Conservation (phyloP, 768 basidiomycete species). For the Panellus pusillus region DNA sequence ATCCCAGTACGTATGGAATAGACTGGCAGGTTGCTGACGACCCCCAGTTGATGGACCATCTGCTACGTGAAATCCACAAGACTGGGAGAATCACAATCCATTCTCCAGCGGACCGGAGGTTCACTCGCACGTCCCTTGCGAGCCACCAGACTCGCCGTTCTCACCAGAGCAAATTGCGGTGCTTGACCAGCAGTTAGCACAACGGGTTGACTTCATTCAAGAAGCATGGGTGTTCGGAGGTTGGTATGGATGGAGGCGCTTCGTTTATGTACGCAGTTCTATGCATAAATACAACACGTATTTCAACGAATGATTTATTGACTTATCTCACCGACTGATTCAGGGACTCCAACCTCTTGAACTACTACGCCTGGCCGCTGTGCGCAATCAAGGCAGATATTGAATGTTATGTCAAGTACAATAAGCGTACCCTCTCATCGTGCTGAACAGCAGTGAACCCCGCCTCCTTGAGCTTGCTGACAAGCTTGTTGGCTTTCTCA, state of each 20-base stretch:
- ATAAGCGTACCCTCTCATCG: too few relatives aligned
- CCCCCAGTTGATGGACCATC: slow-evolving; percentile 2
- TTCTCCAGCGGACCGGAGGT: background rate
- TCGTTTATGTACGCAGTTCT: slow-evolving; percentile 51
- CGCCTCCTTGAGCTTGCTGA: slow-evolving; percentile 86
- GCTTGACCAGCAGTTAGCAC: background rate
- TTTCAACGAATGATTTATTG: slow-evolving; percentile 3
- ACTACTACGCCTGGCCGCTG: slow-evolving; percentile 72
- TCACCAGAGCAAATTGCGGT: background rate
- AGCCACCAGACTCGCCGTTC: background rate
- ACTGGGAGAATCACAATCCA: slow-evolving; percentile 1
- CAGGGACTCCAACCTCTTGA: slow-evolving; percentile 82
- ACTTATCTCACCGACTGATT: background rate
- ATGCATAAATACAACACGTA: slow-evolving; percentile 6
- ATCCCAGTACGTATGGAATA: slow-evolving; percentile 9
- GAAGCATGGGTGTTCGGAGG: background rate
- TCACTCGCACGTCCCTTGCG: background rate
- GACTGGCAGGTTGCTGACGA: slow-evolving; percentile 14
- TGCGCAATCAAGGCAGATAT: slow-evolving; percentile 85
- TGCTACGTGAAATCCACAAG: slow-evolving; percentile 7
- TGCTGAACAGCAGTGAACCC: slow-evolving; percentile 51
- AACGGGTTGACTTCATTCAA: background rate
- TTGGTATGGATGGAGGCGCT: background rate
- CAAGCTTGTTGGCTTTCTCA: slow-evolving; percentile 82
- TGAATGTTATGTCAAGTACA: slow-evolving; percentile 41